Evolutionary conservation across 208 protist species (phyloP), one percentile per base, ranked within the genome.

Genomic region (Phytomonas sp.): DNA sequence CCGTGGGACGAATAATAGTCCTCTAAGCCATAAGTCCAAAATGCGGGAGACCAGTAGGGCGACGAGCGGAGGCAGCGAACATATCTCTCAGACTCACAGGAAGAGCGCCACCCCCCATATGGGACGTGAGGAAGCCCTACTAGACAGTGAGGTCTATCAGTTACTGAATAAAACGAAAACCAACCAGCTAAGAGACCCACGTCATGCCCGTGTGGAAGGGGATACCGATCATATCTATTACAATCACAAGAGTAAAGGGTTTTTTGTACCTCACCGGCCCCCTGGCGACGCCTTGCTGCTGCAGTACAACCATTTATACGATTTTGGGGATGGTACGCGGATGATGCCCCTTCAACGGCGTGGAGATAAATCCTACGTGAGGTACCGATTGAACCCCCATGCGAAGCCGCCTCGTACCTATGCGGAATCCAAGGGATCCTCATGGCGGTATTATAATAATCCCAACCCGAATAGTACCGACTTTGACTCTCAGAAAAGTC

Each of bases 251-350:
- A 93, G 89, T 75, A 95, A 95, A 64, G 89, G 84, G 28, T 91
- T 75, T 77, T 93, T 78, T 74, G 77, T 95, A n/a, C 89, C 87
- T 15, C 80, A 83, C 40, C 82, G 91, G 62, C 77, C 75, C 28
- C 69, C 71, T 26, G 68, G 78, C 2, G 75, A 83, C 71, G 80
- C 77, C 1, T 33, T 77, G 20, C 82, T 84, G 60, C 74, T 95
- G 34, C 80, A 86, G 40, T 95, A 95, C 77, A 92, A 95, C 62
- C 87, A 95, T 63, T 76, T 92, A 73, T 95, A 85, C 78, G 81
- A 84, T 69, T 95, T 86, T 79, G 81, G 76, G 36, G 84, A 91
- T 62, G 89, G 89, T 63, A 88, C 89, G 17, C 85, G 89, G 43
- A 89, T 94, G 70, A 53, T 70, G 59, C 63, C 74, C n/a, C 37